Evolutionary conservation across 2,329 filamentous ascomycete genomes (phyloP).

Genomic region (Fonsecaea pedrosoi): DNA sequence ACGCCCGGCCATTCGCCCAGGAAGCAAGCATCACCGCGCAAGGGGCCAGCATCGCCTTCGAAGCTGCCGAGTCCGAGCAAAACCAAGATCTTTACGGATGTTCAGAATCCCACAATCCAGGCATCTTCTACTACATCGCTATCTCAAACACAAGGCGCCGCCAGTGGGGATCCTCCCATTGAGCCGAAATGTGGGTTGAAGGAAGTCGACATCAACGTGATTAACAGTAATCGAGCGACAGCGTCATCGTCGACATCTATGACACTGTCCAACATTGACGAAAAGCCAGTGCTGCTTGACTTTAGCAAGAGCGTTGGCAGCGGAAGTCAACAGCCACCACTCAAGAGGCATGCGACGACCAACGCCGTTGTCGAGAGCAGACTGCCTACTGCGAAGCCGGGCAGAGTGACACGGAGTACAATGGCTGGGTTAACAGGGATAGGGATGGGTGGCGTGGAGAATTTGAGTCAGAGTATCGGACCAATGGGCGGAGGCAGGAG

Average conservation of each 20-base stretch:
- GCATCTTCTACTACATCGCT: conserved; percentile 42
- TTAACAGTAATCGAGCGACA: conserved; percentile 35
- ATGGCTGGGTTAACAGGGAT: conserved; percentile 16
- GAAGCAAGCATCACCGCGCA: conserved; percentile 38
- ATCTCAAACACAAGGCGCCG: conserved; percentile 36
- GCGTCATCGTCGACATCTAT: conserved; percentile 8
- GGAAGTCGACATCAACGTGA: conserved; percentile 60
- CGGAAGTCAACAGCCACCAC: conserved; percentile 27
- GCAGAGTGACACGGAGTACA: conserved; percentile 28
- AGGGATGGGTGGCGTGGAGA: conserved; percentile 28
- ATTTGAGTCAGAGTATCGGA: conserved; percentile 42
- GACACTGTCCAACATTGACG: conserved; percentile 31
- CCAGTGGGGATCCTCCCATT: background rate
- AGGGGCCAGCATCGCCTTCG: conserved; percentile 33
- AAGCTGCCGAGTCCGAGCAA: conserved; percentile 55
- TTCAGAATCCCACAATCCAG: conserved; percentile 46
- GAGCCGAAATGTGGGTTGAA: conserved; percentile 46
- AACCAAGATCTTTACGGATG: conserved; percentile 61
- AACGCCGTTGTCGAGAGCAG: conserved; percentile 35
- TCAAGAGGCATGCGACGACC: conserved; percentile 37
- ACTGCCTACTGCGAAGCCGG: conserved; percentile 25
- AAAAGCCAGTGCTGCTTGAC: conserved; percentile 38
- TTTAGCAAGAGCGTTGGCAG: conserved; percentile 37
- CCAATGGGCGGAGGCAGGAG: conserved; percentile 42
- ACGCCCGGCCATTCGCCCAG: conserved; percentile 39